Percentiles rank a stretch among this genome's conserved stretches.
Evolutionary conservation across 441 rosid species (phyloP).

Genomic region (Jatropha multifida): DNA sequence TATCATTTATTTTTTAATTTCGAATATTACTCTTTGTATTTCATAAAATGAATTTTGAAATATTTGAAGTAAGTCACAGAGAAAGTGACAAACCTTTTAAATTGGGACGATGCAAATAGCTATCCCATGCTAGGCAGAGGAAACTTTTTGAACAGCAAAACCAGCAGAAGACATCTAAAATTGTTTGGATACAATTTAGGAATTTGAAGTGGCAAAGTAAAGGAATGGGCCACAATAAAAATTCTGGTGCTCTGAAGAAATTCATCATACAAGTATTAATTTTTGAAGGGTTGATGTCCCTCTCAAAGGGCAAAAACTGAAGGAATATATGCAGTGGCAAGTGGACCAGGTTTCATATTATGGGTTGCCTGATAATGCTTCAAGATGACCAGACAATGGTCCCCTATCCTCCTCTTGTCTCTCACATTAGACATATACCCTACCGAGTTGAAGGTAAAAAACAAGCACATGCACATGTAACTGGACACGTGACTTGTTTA

Average conservation of each 20-base stretch:
- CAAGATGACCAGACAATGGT: constrained; percentile 12
- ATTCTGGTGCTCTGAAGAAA: background rate
- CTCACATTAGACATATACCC: background rate
- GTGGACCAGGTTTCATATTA: constrained; percentile 8
- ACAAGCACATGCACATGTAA: constrained; percentile 9
- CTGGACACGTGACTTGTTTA: background rate
- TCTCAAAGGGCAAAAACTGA: background rate
- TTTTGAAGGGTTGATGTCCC: background rate
- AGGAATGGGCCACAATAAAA: background rate
- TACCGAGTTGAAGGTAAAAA: constrained; percentile 11
- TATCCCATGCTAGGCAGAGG: background rate
- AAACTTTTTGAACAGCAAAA: background rate
- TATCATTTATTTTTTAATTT: too few relatives aligned
- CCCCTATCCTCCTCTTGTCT: background rate
- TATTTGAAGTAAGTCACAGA: too few relatives aligned
- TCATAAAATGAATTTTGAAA: too few relatives aligned
- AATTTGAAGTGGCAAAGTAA: too few relatives aligned
- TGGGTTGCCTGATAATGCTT: constrained; percentile 18
- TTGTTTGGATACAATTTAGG: background rate
- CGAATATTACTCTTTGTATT: too few relatives aligned
- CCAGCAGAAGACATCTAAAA: background rate
- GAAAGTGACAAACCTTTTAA: background rate
- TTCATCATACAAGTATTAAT: too few relatives aligned
- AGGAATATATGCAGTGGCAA: constrained; percentile 14
- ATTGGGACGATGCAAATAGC: background rate